Evolutionary conservation across 2,329 filamentous ascomycete genomes (phyloP).

Genomic region (Fusarium tricinctum): DNA sequence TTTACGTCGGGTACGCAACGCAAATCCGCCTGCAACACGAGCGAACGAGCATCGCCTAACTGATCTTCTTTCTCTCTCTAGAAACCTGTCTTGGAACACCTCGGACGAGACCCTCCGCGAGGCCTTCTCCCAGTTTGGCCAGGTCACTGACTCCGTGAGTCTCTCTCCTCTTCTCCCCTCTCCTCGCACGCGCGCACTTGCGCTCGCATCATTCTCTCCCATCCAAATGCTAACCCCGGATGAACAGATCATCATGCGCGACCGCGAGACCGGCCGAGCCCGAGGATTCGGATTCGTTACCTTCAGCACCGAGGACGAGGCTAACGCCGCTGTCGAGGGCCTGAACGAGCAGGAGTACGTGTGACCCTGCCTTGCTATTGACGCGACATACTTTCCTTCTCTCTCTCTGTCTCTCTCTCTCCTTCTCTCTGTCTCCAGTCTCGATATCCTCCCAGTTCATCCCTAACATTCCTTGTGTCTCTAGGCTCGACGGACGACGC

Average conservation of each 20-base stretch:
- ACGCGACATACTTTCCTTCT: background rate
- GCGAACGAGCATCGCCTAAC: background rate
- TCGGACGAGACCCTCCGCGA: background rate
- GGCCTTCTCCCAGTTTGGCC: background rate
- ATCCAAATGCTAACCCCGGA: background rate
- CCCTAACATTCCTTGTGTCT: background rate
- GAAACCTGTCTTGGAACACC: constrained; percentile 5
- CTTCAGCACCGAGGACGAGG: background rate
- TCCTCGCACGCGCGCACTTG: background rate
- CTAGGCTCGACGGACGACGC: background rate
- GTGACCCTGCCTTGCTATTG: rapidly evolving
- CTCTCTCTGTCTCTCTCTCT: background rate
- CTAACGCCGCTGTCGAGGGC: rapidly evolving
- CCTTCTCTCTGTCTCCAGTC: too few species aligned
- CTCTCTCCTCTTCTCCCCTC: too few species aligned
- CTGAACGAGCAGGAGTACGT: constrained; percentile 8
- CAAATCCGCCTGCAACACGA: background rate
- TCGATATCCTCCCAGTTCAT: too few species aligned
- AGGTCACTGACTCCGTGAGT: background rate
- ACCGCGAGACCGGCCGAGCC: constrained; percentile 26
- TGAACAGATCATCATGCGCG: constrained; percentile 16
- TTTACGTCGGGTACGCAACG: background rate
- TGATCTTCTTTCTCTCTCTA: background rate
- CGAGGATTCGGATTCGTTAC: constrained; percentile 29
- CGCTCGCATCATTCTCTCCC: background rate